These are phyloP conservation scores for Cynanchum wilfordii DNA, from an alignment of 257 asterid genomes.

Conservation along the genomic window DNA sequence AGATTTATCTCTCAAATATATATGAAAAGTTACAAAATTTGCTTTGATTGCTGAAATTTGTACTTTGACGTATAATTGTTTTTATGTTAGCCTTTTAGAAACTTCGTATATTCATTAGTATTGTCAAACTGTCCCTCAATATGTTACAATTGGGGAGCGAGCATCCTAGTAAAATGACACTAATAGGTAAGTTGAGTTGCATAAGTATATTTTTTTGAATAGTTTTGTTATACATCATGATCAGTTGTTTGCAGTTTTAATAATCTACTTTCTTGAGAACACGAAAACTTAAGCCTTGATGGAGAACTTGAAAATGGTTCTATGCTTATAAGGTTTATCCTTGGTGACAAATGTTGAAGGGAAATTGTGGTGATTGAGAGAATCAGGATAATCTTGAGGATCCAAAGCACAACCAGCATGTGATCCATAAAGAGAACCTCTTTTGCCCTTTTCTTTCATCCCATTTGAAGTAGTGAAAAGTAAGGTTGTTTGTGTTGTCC, in stretches of 20 bases:
- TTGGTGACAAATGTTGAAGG: constrained; percentile 9
- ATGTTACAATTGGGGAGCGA: not conserved
- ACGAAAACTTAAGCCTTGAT: not conserved
- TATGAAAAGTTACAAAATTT: not conserved
- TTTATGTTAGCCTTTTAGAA: not conserved
- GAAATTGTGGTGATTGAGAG: constrained; percentile 4
- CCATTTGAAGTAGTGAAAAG: constrained; percentile 1
- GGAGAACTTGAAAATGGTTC: constrained; percentile 3
- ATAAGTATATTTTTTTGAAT: not conserved
- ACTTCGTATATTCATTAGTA: not conserved
- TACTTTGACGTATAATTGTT: not conserved
- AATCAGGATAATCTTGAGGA: constrained; percentile 16
- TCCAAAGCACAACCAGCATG: constrained; percentile 4
- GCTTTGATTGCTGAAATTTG: not conserved
- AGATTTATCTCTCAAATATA: not conserved
- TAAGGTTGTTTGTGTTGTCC: constrained; percentile 10
- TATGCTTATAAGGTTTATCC: not conserved
- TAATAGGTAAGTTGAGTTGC: not conserved
- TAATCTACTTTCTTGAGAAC: not conserved
- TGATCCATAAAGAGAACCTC: not conserved
- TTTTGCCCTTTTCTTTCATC: not conserved
- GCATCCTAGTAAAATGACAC: not conserved
- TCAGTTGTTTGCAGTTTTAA: too few species aligned
- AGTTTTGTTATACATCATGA: not conserved
- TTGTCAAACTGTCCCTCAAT: not conserved